Evolutionary conservation across 1,139 yeast species (phyloP).

Genomic region (Kazachstania sp.): DNA sequence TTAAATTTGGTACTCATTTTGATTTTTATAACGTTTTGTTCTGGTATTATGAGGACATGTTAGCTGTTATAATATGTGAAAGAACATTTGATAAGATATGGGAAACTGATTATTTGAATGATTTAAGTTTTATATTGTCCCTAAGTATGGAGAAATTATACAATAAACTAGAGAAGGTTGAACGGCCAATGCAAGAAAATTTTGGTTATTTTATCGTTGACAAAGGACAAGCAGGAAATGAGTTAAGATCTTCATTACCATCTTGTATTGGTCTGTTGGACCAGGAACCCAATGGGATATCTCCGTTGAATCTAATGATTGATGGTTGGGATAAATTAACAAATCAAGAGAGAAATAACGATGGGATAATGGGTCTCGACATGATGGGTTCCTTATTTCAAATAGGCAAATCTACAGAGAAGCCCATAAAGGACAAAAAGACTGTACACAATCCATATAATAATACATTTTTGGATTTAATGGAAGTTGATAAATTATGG

Average conservation of each 20-base stretch:
- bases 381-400: conserved; percentile 21
- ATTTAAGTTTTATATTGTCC: conserved; percentile 18
- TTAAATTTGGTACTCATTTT: conserved; percentile 12
- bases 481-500: conserved; percentile 19
- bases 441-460: neutral
- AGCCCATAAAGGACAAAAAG: conserved; percentile 1
- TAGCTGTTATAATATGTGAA: conserved; percentile 22
- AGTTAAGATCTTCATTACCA: conserved; percentile 20
- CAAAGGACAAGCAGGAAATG: conserved; percentile 5
- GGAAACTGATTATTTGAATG: conserved; percentile 23
- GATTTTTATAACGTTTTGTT: conserved; percentile 19
- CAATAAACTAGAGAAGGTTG: conserved; percentile 2
- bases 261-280: conserved; percentile 7
- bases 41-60: conserved; percentile 27
- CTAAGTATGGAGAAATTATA: conserved; percentile 19
- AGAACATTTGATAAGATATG: conserved; percentile 22
- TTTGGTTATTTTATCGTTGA: conserved; percentile 18
- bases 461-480: conserved; percentile 17
- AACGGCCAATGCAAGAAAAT: conserved; percentile 1
- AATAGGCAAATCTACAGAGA: neutral
- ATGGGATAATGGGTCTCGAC: conserved; percentile 15
- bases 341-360: conserved; percentile 1
- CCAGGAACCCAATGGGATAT: conserved; percentile 4
- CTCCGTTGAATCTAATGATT: conserved; percentile 22
- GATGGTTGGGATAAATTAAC: conserved; percentile 22